Percentiles rank a stretch among this genome's conserved stretches.
Conservation (phyloP, 306 rosid genomes). For the Prinsepia uniflora region DNA sequence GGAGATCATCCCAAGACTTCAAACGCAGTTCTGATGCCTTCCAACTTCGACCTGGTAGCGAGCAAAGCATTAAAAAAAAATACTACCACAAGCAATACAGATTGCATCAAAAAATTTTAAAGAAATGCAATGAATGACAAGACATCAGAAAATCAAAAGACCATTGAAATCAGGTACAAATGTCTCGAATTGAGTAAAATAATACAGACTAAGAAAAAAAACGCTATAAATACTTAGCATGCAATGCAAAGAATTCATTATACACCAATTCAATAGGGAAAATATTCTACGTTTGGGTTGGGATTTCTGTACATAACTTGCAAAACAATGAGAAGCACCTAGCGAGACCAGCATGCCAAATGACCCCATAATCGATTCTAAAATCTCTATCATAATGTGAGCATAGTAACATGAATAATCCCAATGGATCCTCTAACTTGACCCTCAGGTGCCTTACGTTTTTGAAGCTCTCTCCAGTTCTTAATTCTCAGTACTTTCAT, state of each 20-base stretch:
- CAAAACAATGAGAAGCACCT: background rate
- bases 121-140: background rate
- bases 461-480: background rate
- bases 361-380: background rate
- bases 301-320: background rate
- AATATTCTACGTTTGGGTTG: background rate
- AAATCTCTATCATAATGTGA: background rate
- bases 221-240: background rate
- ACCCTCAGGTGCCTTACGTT: background rate
- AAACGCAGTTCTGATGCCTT: slow-evolving; percentile 82
- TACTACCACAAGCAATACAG: background rate
- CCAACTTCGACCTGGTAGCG: slow-evolving; percentile 80
- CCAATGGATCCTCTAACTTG: background rate
- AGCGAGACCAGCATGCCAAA: background rate
- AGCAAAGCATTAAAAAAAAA: slow-evolving; percentile 8
- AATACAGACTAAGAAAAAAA: background rate
- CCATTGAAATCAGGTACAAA: background rate
- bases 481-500: background rate
- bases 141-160: background rate
- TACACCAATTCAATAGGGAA: background rate
- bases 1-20: slow-evolving; percentile 96
- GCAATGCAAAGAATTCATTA: background rate
- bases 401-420: background rate
- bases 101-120: background rate
- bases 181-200: background rate